Conservation (phyloP, 345 rosid genomes). For the Aurinia saxatilis region DNA sequence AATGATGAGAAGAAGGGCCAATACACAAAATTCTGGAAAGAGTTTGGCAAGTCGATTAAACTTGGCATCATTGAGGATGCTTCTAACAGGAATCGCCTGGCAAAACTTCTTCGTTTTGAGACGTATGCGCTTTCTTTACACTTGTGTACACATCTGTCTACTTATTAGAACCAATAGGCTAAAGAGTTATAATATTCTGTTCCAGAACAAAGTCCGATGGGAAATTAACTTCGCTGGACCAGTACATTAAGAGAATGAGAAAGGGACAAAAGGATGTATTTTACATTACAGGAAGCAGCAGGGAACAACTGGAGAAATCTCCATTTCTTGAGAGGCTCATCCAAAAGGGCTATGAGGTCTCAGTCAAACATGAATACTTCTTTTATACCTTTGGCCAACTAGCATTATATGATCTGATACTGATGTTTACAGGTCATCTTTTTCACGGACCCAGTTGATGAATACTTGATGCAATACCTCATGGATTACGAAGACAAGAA, state of each 20-base stretch:
- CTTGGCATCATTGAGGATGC: conserved; percentile 97
- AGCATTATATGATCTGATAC: neutral
- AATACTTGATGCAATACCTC: conserved; percentile 95
- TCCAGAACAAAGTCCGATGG: conserved; percentile 91
- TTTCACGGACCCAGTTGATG: conserved; percentile 97
- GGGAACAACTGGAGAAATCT: conserved; percentile 88
- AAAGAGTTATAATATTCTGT: neutral
- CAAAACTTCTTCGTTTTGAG: conserved; percentile 89
- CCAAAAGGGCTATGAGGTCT: conserved; percentile 88
- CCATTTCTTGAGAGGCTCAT: conserved; percentile 96
- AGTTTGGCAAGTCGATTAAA: conserved; percentile 94
- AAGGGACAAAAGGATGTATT: conserved; percentile 80
- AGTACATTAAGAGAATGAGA: conserved; percentile 93
- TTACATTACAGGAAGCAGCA: conserved; percentile 92
- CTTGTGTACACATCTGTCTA: neutral
- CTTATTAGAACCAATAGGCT: neutral
- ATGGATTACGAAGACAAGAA: conserved; percentile 94
- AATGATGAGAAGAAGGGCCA: conserved; percentile 83
- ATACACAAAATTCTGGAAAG: conserved; percentile 90
- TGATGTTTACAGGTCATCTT: conserved; percentile 66
- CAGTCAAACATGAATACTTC: neutral
- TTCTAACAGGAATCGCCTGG: conserved; percentile 85
- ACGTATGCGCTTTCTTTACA: conserved; percentile 36
- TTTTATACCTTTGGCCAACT: neutral
- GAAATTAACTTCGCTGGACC: conserved; percentile 84